These are phyloP conservation scores for Phytopythium delawarense DNA, from an alignment of 352 stramenopile genomes.

Conservation along the genomic window DNA sequence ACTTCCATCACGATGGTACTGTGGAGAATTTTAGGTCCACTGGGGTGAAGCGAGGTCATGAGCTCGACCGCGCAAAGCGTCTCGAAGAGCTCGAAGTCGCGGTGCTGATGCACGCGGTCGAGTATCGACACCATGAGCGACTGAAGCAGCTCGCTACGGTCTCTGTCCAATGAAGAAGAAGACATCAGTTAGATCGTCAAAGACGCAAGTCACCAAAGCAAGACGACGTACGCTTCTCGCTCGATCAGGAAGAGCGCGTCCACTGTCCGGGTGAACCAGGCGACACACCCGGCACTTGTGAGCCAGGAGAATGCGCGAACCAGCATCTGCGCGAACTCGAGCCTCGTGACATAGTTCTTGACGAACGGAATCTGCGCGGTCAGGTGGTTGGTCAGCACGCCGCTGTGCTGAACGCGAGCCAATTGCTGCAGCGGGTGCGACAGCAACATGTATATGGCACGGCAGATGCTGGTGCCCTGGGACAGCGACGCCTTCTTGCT, in stretches of 20 bases:
- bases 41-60: constrained; percentile 22
- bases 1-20: constrained; percentile 34
- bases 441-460: constrained; percentile 62
- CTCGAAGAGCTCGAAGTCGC: constrained; percentile 51
- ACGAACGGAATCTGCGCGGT: constrained; percentile 61
- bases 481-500: constrained; percentile 41
- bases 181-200: no score
- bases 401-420: constrained; percentile 37
- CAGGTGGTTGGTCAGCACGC: constrained; percentile 43
- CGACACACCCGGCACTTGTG: constrained; percentile 34
- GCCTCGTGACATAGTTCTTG: constrained; percentile 30
- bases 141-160: constrained; percentile 40
- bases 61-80: constrained; percentile 36
- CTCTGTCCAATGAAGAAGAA: constrained; percentile 12
- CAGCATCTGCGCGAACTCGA: constrained; percentile 58
- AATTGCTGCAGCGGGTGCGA: constrained; percentile 58
- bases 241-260: constrained; percentile 64
- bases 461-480: constrained; percentile 47
- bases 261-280: constrained; percentile 45
- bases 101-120: constrained; percentile 28
- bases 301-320: constrained; percentile 57
- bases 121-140: constrained; percentile 36
- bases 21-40: constrained; percentile 30
- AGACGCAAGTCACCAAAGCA: background rate
- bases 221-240: constrained; percentile 38